Evolutionary conservation across 2,329 filamentous ascomycete genomes (phyloP).

Genomic region (Pseudogymnoascus sp.): DNA sequence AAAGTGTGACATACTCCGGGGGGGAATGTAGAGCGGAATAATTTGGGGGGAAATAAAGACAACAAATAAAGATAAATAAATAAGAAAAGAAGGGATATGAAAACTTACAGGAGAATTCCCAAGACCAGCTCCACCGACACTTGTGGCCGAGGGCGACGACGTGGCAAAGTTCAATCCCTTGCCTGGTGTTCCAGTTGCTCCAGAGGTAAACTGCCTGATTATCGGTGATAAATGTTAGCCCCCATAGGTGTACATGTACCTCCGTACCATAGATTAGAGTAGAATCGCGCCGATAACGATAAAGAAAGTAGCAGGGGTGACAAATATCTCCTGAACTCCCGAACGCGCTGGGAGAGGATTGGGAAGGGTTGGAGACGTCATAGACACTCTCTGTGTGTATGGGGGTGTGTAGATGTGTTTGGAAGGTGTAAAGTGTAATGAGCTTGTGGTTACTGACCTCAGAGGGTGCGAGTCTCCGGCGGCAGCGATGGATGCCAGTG

Average conservation of each 20-base stretch:
- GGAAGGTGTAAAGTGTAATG: background rate
- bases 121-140: slow-evolving; percentile 45
- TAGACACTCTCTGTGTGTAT: background rate
- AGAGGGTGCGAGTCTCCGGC: slow-evolving; percentile 42
- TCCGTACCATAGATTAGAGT: slow-evolving; percentile 13
- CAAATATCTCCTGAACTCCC: slow-evolving; percentile 13
- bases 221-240: slow-evolving; percentile 23
- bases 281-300: slow-evolving; percentile 18
- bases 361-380: background rate
- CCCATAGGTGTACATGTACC: slow-evolving; percentile 9
- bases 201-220: slow-evolving; percentile 12
- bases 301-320: slow-evolving; percentile 18
- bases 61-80: slow-evolving; percentile 18
- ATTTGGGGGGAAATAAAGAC: background rate
- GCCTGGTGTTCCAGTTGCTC: slow-evolving; percentile 27
- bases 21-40: background rate
- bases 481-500: slow-evolving; percentile 48
- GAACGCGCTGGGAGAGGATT: slow-evolving; percentile 15
- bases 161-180: slow-evolving; percentile 42
- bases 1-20: background rate
- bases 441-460: slow-evolving; percentile 36
- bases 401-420: background rate
- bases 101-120: slow-evolving; percentile 51
- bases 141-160: slow-evolving; percentile 57
- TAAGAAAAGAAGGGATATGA: slow-evolving; percentile 17